These are phyloP conservation scores for Chrysanthemum seticuspe DNA, from an alignment of 129 eudicot species.

Conservation along the genomic window DNA sequence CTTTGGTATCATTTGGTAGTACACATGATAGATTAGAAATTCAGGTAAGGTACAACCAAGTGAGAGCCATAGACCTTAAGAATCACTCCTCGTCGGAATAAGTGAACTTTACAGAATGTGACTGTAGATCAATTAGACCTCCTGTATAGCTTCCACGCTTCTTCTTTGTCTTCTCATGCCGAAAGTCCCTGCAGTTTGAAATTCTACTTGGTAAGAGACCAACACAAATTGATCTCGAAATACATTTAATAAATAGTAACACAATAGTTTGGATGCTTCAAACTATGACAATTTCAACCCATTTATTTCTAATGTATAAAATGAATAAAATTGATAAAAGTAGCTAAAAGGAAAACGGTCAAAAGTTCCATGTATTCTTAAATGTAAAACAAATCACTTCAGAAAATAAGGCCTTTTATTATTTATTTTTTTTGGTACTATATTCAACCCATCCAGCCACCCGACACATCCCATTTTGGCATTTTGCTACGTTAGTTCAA, in stretches of 20 bases:
- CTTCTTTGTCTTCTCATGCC: constrained; percentile 98
- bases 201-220: neutral
- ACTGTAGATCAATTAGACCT: constrained; percentile 66
- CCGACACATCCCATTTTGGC: neutral
- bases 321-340: no score
- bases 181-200: constrained; percentile 56
- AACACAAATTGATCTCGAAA: neutral
- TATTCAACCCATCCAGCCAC: neutral
- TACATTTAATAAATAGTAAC: neutral
- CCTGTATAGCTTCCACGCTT: constrained; percentile 97
- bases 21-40: no score
- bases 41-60: no score
- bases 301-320: neutral
- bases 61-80: neutral
- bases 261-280: neutral
- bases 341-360: no score
- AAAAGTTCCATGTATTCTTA: no score
- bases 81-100: constrained; percentile 63
- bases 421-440: no score
- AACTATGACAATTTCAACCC: neutral
- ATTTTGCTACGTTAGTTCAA: neutral
- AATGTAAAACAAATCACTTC: no score
- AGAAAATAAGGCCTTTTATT: no score
- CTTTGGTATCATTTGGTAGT: no score
- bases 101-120: constrained; percentile 85